Percentiles rank a stretch among this genome's conserved stretches.
Conservation (phyloP, 768 basidiomycete species). For the Termitomyces bulborhizus region DNA sequence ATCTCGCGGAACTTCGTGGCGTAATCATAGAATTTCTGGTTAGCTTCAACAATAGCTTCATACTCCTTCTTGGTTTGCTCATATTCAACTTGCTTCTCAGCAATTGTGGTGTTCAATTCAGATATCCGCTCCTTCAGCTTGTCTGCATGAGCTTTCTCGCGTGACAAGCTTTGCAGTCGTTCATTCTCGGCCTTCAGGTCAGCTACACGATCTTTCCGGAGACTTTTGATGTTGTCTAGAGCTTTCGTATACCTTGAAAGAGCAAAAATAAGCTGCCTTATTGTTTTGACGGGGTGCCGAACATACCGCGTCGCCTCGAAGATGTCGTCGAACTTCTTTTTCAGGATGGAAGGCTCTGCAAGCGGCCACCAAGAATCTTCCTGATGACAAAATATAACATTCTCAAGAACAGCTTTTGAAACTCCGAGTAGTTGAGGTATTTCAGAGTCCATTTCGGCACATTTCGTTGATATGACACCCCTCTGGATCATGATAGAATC, state of each 20-base stretch:
- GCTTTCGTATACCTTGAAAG: conserved; percentile 87
- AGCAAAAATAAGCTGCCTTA: background rate
- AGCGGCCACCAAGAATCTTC: conserved; percentile 99
- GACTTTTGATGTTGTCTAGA: conserved; percentile 80
- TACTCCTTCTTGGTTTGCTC: conserved; percentile 65
- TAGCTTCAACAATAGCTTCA: conserved; percentile 60
- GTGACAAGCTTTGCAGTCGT: conserved; percentile 65
- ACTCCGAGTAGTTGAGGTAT: conserved; percentile 93
- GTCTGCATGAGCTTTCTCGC: conserved; percentile 83
- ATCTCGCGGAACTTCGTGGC: conserved; percentile 84
- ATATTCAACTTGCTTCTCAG: conserved; percentile 65
- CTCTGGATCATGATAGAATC: conserved; percentile 40
- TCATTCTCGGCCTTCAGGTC: conserved; percentile 95
- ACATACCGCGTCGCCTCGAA: conserved; percentile 93
- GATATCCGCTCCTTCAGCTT: conserved; percentile 66
- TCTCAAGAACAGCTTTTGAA: conserved; percentile 96
- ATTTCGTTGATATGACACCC: conserved; percentile 91
- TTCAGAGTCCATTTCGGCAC: conserved; percentile 93
- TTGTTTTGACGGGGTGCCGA: background rate
- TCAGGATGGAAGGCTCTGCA: conserved; percentile 81
- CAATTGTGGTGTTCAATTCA: conserved; percentile 55
- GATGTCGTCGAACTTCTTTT: conserved; percentile 99
- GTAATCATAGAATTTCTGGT: conserved; percentile 74
- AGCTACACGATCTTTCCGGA: conserved; percentile 85
- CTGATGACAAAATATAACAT: conserved; percentile 99